Evolutionary conservation across 768 basidiomycete species (phyloP).

Genomic region (Lyophyllum decastes): DNA sequence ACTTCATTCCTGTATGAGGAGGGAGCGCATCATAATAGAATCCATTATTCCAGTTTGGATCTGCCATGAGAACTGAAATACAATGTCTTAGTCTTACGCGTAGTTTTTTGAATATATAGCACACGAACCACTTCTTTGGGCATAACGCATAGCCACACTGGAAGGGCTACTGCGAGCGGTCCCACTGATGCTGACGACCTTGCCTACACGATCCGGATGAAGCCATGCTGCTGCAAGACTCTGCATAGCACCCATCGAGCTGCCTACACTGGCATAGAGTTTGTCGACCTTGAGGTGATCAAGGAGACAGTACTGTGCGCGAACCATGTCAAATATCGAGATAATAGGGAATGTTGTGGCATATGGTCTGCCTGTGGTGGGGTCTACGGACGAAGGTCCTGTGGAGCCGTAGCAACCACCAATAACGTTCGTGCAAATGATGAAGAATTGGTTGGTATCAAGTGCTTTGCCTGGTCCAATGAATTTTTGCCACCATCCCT

Average conservation of each 20-base stretch:
- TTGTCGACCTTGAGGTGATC: slow-evolving; percentile 82
- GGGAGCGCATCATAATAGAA: slow-evolving; percentile 97
- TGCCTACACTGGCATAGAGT: slow-evolving; percentile 92
- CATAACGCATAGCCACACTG: slow-evolving; percentile 93
- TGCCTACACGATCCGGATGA: slow-evolving; percentile 83
- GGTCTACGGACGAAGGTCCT: slow-evolving; percentile 85
- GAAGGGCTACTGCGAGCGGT: slow-evolving; percentile 91
- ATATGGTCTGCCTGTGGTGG: slow-evolving; percentile 67
- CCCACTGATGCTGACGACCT: slow-evolving; percentile 92
- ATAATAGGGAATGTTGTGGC: slow-evolving; percentile 91
- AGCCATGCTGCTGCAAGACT: slow-evolving; percentile 95
- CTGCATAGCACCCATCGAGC: slow-evolving; percentile 98
- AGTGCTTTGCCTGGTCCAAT: slow-evolving; percentile 94
- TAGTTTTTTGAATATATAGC: neutral
- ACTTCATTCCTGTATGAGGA: slow-evolving; percentile 97
- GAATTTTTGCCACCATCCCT: slow-evolving; percentile 99
- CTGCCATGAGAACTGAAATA: slow-evolving; percentile 92
- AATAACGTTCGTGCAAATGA: slow-evolving; percentile 95
- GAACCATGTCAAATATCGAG: slow-evolving; percentile 96
- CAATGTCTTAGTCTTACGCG: neutral
- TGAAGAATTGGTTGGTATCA: slow-evolving; percentile 89
- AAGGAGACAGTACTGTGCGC: slow-evolving; percentile 85
- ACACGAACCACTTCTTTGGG: slow-evolving; percentile 88
- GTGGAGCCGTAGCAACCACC: slow-evolving; percentile 98
- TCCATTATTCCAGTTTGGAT: slow-evolving; percentile 99